Base-by-base conservation (phyloP, 2,329 filamentous ascomycete species). In the Botrytis fragariae region DNA sequence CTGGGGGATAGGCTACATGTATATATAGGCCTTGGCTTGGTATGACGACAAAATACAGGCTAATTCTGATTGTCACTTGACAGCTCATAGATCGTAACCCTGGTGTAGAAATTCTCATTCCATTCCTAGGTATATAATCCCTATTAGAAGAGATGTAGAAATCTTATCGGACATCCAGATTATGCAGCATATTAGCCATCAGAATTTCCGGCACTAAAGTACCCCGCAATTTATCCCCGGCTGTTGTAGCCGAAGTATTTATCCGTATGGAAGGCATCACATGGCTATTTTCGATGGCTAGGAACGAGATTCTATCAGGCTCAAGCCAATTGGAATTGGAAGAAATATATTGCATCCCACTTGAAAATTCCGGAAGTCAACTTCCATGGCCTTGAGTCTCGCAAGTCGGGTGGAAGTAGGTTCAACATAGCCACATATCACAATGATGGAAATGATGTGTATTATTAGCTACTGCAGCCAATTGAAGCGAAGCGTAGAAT, bases 141-240 rank as follows among this genome's bases (percentile, higher is more conserved):
- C 35, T 10, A 65, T 65, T 20, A 45, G 61, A 44, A 71, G 29
- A 39, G 22, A 37, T 44, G 22, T 25, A 44, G 12, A 45, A 32
- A 32, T 69, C 39, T 60, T 20, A 42, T 16, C 29, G 39, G 39
- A 60, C 14, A 6, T 44, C 39, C 6, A 59, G 8, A 69, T 69
- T 59, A 44, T 39, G 18, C 67, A 35, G 12, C 3, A 51, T 16
- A 42, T 69, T 69, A 57, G 37, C 35, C 65, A 42, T 22, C 10
- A 42, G 20, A 32, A 64, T 37, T 51, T 48, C 63, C 29, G 63
- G 63, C 5, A 69, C 32, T 25, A 2, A 57, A 29, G 45, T n/a
- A 68, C 65, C 45, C 65, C 65, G 65, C 65, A 68, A 51, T 68
- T 39, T 22, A 68, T 54, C 32, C 64, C 22, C 35, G 45, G 44